Evolutionary conservation across 192 early-diverging fungal genomes (phyloP).

Genomic region (Coemansia sp.): DNA sequence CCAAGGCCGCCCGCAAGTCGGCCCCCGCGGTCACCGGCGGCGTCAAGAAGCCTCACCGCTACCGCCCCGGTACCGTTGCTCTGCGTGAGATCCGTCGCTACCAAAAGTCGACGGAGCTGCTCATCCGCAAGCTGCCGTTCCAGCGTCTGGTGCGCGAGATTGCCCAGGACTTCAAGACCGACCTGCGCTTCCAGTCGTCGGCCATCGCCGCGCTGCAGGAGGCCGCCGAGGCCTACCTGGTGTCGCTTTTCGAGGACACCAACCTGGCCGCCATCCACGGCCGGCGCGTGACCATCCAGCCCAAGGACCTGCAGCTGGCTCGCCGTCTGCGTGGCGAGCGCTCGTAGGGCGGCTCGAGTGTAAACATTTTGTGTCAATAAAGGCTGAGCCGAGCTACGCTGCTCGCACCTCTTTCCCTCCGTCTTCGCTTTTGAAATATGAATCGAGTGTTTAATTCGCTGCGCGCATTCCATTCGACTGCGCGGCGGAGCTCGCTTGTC

Average conservation of each 20-base stretch:
- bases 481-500: conserved; percentile 21
- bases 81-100: conserved; percentile 90
- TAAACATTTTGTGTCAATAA: too few relatives aligned
- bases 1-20: conserved; percentile 98
- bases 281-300: conserved; percentile 99
- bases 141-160: conserved; percentile 98
- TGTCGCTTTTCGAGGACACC: conserved; percentile 92
- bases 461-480: too few relatives aligned
- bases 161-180: conserved; percentile 99
- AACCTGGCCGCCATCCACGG: conserved; percentile 99
- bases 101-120: conserved; percentile 94
- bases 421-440: too few relatives aligned
- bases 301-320: conserved; percentile 98
- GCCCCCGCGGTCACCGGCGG: conserved; percentile 84
- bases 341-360: conserved; percentile 72
- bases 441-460: too few relatives aligned
- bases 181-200: conserved; percentile 97
- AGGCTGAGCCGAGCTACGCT: too few relatives aligned
- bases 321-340: conserved; percentile 91
- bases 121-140: conserved; percentile 92
- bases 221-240: conserved; percentile 92
- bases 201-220: conserved; percentile 99
- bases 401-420: too few relatives aligned
- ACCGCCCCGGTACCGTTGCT: conserved; percentile 83
- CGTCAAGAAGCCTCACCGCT: conserved; percentile 91